Evolutionary conservation across 371 early-diverging fungal genomes (phyloP).

Genomic region (Batrachochytrium dendrobatidis): DNA sequence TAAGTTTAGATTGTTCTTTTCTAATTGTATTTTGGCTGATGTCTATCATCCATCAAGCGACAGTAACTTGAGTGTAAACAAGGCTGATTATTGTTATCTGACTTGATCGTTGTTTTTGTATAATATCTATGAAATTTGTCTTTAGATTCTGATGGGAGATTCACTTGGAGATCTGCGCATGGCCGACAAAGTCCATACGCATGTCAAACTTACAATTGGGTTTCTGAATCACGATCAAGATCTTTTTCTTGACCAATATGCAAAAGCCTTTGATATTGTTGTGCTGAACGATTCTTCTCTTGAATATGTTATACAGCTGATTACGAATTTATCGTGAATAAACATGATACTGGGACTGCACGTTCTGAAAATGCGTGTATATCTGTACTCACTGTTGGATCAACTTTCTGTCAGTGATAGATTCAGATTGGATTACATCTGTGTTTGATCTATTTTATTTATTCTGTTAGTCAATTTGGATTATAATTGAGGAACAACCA

Average conservation of each 20-base stretch:
- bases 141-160: conserved; percentile 60
- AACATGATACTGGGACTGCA: too few species aligned
- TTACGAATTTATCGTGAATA: background rate
- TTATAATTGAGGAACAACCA: too few species aligned
- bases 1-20: conserved; percentile 5
- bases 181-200: conserved; percentile 54
- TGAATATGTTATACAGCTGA: background rate
- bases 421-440: background rate
- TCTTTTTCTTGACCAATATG: conserved; percentile 39
- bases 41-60: background rate
- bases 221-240: conserved; percentile 64
- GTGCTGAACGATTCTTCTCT: conserved; percentile 45
- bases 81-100: too few species aligned
- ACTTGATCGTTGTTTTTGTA: too few species aligned
- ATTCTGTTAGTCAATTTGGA: too few species aligned
- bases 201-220: conserved; percentile 56
- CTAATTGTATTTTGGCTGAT: conserved; percentile 1
- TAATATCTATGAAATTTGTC: conserved; percentile 3
- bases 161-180: conserved; percentile 67
- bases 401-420: background rate
- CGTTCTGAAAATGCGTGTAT: background rate
- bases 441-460: background rate
- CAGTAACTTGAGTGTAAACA: background rate
- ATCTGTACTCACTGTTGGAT: background rate
- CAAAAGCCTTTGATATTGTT: conserved; percentile 62